Evolutionary conservation across 768 basidiomycete genomes (phyloP), one percentile per base, ranked within the genome.

Genomic region (Rhodosporidiobolus odoratus): DNA sequence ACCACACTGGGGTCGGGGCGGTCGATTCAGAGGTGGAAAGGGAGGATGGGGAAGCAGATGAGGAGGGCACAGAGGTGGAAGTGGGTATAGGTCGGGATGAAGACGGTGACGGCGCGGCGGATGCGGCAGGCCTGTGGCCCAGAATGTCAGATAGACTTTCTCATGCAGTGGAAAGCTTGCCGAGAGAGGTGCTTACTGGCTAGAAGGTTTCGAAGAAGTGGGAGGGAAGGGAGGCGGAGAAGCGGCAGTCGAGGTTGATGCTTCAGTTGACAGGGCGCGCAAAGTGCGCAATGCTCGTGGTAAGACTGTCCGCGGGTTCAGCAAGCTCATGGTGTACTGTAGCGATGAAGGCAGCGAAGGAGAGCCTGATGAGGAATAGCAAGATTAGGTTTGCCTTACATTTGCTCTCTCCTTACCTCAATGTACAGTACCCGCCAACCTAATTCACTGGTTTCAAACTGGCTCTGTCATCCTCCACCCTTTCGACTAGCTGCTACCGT

Each of bases 1-100:
- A 64, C 10, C 41, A 54, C 34, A 63, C 60, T 32, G 68, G 72
- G 34, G 68, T 60, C 15, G 66, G 69, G 34, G 45, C 63, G 30
- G 48, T 52, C 40, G 50, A 48, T 40, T 13, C 40, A 40, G 58
- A n/a, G 13, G 32, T 2, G 38, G 38, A 43, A 34, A 58, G 30
- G 19, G 38, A 4, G 19, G 38, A 13, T 16, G 58, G 27, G 0
- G 68, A 58, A 30, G 68, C 35, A 23, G 68, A 53, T 10, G 68
- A 38, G 7, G 68, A 34, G 47, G 65, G 3, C 10, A 27, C 10
- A 34, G 35, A 35, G 1, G 67, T 17, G 17, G n/a, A 4, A 48
- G 68, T 41, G 56, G 35, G 35, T 23, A n/a, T 25, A n/a, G n/a
- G 21, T 17, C 21, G 48, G n/a, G 43, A 43, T 43, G 12, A 21